Conservation (phyloP, 345 rosid species). For the Triadica sebifera region DNA sequence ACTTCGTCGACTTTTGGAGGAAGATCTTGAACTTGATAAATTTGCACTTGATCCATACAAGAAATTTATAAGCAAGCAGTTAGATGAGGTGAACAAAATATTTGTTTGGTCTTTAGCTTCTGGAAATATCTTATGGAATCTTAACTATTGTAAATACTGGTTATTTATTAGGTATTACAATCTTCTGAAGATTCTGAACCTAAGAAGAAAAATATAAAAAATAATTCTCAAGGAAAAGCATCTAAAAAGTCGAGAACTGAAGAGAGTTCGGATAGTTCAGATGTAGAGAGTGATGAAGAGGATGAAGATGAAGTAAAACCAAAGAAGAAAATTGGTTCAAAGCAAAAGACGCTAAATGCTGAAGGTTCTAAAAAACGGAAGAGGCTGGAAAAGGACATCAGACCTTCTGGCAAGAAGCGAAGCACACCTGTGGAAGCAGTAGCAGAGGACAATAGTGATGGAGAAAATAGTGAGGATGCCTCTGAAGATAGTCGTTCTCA, state of each 20-base stretch:
- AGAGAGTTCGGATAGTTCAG: conserved; percentile 46
- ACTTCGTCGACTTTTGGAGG: conserved; percentile 78
- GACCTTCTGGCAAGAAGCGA: conserved; percentile 44
- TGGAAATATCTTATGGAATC: neutral
- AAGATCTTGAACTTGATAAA: conserved; percentile 70
- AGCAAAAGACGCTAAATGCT: conserved; percentile 37
- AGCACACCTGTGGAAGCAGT: conserved; percentile 39
- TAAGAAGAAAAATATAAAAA: conserved; percentile 42
- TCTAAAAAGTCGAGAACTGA: conserved; percentile 33
- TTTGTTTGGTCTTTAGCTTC: conserved; percentile 19
- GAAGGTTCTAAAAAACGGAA: conserved; percentile 56
- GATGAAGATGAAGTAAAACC: conserved; percentile 48
- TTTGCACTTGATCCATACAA: conserved; percentile 64
- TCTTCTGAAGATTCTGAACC: conserved; percentile 45
- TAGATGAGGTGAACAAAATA: conserved; percentile 52
- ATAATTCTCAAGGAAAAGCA: conserved; percentile 37
- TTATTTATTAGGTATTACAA: conserved; percentile 39
- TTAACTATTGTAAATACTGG: conserved; percentile 10
- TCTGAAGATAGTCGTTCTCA: conserved; percentile 53
- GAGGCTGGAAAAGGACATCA: conserved; percentile 44
- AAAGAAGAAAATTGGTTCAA: conserved; percentile 44
- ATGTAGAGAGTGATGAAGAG: conserved; percentile 37
- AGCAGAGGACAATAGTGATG: conserved; percentile 42
- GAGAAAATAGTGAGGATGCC: conserved; percentile 42
- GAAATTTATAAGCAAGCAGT: conserved; percentile 53